Evolutionary conservation across 352 stramenopile genomes (phyloP), one percentile per base, ranked within the genome.

Genomic region (Phytophthora brassicae): DNA sequence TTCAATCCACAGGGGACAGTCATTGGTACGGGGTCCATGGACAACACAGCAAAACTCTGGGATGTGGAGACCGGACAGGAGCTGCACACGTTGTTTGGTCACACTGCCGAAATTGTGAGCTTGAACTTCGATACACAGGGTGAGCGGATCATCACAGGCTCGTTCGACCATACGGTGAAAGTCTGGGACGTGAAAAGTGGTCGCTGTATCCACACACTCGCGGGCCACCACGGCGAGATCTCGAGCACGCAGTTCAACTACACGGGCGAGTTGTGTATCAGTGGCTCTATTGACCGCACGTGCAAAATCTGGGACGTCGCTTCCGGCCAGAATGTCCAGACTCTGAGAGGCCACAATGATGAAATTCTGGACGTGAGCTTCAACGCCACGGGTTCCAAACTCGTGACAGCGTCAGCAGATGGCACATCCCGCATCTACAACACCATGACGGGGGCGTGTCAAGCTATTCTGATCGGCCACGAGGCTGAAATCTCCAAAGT

Each of bases 281-380:
- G 86, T 54, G 91, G 92, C 26, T 97, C 88, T n/a, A 98, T 98
- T 56, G 94, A 98, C 61, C 82, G 90, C 17, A 98, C 92, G 1
- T 97, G 88, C 74, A 98, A 98, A 83, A 93, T 98, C 51, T 97
- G 88, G 88, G 92, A 98, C 56, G 90, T 98, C 2, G 78, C 73
- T 12, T 94, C 77, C 7, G 92, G 93, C 12, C 86, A 97, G 45
- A 98, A 97, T 56, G 75, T 98, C 17, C 88, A 90, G 74, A 98
- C 93, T 7, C 72, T 98, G 38, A 82, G 92, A 6, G 94, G 94
- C 6, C 94, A 98, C 76, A 98, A 97, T 55, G 94, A 98, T 66
- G 92, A 98, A 71, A 98, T 98, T 36, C 68, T 98, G 44, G 94
- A 98, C 66, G 95, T 98, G 56, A 89, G 78, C 60, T 98, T 98